Percentiles rank a stretch among this genome's conserved stretches.
Conservation (phyloP, 495 filamentous ascomycete genomes). For the Neurospora sublineolata region DNA sequence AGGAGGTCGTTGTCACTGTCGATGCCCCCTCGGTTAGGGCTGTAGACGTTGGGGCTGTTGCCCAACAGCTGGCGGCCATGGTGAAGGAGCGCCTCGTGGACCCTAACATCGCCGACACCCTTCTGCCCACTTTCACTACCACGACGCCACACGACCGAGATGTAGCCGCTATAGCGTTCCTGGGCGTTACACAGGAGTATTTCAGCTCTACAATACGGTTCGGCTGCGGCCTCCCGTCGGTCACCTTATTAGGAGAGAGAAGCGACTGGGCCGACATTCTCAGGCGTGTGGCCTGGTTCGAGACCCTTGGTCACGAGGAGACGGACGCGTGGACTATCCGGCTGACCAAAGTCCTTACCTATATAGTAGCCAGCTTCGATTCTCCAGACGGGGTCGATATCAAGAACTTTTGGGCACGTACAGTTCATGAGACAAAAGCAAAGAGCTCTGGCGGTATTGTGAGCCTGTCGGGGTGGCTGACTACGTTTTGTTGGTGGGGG, state of each 20-base stretch:
- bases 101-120: conserved; percentile 19
- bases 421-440: not conserved
- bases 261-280: conserved; percentile 27
- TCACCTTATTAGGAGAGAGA: conserved; percentile 26
- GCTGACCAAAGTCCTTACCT: conserved; percentile 23
- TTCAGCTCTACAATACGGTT: conserved; percentile 17
- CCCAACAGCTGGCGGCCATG: not conserved
- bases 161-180: conserved; percentile 27
- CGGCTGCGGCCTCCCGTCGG: conserved; percentile 27
- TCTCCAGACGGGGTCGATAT: conserved; percentile 23
- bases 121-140: conserved; percentile 29
- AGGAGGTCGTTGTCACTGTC: not conserved
- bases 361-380: conserved; percentile 25
- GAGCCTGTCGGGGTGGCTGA: not conserved
- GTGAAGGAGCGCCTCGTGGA: conserved; percentile 14
- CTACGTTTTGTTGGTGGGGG: not conserved
- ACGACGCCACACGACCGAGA: conserved; percentile 20
- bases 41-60: not conserved
- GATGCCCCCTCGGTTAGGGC: not conserved
- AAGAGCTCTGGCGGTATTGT: not conserved
- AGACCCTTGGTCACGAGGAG: conserved; percentile 17
- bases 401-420: conserved; percentile 28
- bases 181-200: conserved; percentile 27
- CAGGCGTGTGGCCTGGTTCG: conserved; percentile 19
- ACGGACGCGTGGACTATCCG: conserved; percentile 12